Base-by-base conservation (phyloP, 768 basidiomycete species). In the Auricularia heimuer region DNA sequence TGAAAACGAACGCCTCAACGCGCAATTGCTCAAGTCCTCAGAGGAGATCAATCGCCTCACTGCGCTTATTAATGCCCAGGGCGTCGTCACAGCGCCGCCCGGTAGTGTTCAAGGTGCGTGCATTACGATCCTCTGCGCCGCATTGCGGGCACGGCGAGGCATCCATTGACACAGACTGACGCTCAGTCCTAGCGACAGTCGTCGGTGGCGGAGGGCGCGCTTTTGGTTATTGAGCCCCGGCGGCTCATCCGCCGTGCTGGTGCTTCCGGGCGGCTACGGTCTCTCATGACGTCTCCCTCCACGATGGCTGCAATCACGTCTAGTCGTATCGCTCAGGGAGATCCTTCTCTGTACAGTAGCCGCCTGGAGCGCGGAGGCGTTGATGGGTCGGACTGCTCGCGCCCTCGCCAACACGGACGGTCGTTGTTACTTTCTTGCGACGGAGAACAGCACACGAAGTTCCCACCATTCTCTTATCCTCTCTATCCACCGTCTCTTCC, bases 1-100 rank as follows among this genome's bases (percentile, higher is more conserved):
- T 68, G 97, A 99, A 77, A 99, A 99, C 76, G 96, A 98, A 74
- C 87, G 92, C 29, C 85, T 99, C 33, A 88, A 91, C 37, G 81
- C 85, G 8, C 94, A 94, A 8, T 86, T 98, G 34, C 87, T 91
- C 44, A 84, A 88, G 4, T 88, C 94, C 18, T 86, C 92, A 51
- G 96, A 98, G 73, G 96, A 99, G 77, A 89, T 98, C 62, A 85
- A 90, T 10, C 85, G 94, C 2, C 81, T 99, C 0, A 83, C 84
- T 1, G 81, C 89, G 1, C 81, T 90, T 39, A 87, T 90, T 8
- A 60, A 60, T 24, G 56, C 56, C 24, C 29, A 29, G 34, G 33
- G 24, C 3, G 56, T 60, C 34, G 56, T 60, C 56, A 18, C 47
- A 16, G 21, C 47, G 14, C 18, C 47, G 21, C 21, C 47, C 11